phyloP scores from a whole-genome alignment of 331 rosid species.

The Quercus phellos region DNA sequence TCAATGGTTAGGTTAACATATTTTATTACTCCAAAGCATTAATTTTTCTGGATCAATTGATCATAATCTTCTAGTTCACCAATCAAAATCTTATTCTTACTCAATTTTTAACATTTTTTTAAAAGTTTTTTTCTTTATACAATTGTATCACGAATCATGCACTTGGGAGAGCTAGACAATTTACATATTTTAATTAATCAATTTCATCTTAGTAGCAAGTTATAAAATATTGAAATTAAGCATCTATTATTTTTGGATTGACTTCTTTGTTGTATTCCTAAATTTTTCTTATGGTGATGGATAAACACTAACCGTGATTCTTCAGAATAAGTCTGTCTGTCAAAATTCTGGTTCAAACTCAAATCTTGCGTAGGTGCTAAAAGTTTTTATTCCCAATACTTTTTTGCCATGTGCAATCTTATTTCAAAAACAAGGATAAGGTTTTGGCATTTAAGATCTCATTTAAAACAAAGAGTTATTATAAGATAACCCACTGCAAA shows the following conservation, averaged over 20 bases:
- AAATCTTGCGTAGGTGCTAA: too few relatives aligned
- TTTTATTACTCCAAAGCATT: background rate
- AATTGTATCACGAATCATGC: background rate
- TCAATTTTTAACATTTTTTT: background rate
- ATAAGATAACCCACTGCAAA: background rate
- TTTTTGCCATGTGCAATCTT: background rate
- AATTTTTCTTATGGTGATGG: background rate
- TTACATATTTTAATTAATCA: conserved; percentile 3
- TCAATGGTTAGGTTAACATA: background rate
- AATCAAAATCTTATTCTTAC: background rate
- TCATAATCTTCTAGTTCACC: background rate
- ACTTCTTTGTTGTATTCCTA: background rate
- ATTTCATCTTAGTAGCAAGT: background rate
- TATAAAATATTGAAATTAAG: background rate
- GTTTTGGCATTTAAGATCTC: too few relatives aligned
- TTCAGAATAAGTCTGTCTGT: too few relatives aligned
- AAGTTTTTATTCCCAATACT: too few relatives aligned
- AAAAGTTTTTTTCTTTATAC: background rate
- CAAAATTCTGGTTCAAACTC: too few relatives aligned
- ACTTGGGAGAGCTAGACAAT: conserved; percentile 1
- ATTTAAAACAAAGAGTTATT: too few relatives aligned
- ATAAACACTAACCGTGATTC: too few relatives aligned
- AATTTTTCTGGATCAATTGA: background rate
- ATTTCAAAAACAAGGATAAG: too few relatives aligned
- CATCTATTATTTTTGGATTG: background rate